phyloP scores from a whole-genome alignment of 2,329 filamentous ascomycete species.

The Epicoccum sorghinum region DNA sequence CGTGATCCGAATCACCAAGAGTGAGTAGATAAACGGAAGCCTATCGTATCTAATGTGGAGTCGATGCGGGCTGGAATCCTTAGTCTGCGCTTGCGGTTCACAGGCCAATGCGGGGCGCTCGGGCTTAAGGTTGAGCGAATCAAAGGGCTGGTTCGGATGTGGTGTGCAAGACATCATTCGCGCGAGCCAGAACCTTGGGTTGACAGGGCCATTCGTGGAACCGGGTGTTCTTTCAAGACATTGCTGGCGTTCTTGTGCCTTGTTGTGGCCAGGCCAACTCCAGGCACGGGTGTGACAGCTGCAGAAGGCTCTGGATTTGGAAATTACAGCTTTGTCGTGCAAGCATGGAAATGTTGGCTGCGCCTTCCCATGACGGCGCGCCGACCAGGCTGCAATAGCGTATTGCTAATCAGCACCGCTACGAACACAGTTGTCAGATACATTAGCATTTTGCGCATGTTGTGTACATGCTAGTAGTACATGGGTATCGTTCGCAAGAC shows the following conservation, averaged over 20 bases:
- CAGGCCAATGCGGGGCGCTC: slow-evolving; percentile 10
- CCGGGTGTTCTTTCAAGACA: slow-evolving; percentile 20
- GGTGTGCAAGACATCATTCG: slow-evolving; percentile 42
- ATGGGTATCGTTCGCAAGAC: slow-evolving; percentile 10
- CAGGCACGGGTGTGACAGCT: slow-evolving; percentile 19
- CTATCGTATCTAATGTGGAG: slow-evolving; percentile 14
- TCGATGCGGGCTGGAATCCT: neutral
- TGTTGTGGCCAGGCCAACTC: slow-evolving; percentile 15
- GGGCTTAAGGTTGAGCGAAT: slow-evolving; percentile 5
- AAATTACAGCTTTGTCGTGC: slow-evolving; percentile 8
- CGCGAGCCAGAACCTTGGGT: slow-evolving; percentile 57
- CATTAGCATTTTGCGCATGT: neutral
- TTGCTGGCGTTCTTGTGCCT: slow-evolving; percentile 15
- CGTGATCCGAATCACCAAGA: slow-evolving; percentile 13
- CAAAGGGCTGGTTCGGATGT: slow-evolving; percentile 53
- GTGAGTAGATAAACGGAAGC: neutral
- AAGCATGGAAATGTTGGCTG: slow-evolving; percentile 1
- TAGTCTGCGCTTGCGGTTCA: slow-evolving; percentile 6
- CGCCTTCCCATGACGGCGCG: neutral
- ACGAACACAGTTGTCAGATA: neutral
- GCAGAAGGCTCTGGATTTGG: slow-evolving; percentile 14
- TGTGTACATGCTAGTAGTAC: slow-evolving; percentile 11
- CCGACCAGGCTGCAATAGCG: neutral
- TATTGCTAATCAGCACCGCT: neutral
- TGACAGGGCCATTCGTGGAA: slow-evolving; percentile 54